These are phyloP conservation scores for Candida vartiovaarae DNA, from an alignment of 805 yeast genomes.

Conservation along the genomic window DNA sequence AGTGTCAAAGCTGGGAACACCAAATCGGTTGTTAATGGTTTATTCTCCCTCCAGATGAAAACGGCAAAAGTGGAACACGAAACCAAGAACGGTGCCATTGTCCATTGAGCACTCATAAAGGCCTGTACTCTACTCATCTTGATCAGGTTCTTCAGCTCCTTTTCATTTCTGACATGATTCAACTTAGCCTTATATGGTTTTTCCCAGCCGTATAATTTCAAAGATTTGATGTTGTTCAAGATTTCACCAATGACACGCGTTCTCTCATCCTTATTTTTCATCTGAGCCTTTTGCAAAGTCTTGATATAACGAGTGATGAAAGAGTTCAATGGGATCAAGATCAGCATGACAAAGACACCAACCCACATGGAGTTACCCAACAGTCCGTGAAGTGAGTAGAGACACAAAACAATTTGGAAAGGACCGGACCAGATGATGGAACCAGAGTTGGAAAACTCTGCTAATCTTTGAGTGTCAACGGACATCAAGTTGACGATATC, in stretches of 20 bases:
- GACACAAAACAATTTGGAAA: conserved; percentile 73
- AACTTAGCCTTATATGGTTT: conserved; percentile 69
- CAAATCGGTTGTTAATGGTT: conserved; percentile 78
- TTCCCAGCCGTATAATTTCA: conserved; percentile 96
- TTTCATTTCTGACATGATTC: conserved; percentile 77
- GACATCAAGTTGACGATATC: conserved; percentile 93
- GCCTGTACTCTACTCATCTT: conserved; percentile 71
- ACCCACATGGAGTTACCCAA: conserved; percentile 95
- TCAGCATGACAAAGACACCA: conserved; percentile 72
- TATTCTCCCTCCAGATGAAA: conserved; percentile 51
- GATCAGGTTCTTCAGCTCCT: conserved; percentile 70
- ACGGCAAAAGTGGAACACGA: conserved; percentile 84
- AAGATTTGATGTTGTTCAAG: conserved; percentile 82
- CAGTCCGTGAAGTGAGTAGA: conserved; percentile 61
- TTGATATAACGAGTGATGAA: conserved; percentile 61
- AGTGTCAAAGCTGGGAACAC: conserved; percentile 88
- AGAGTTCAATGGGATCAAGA: conserved; percentile 78
- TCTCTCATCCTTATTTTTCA: conserved; percentile 88
- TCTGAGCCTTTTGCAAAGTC: conserved; percentile 71
- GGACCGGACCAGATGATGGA: conserved; percentile 91
- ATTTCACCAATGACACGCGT: conserved; percentile 85
- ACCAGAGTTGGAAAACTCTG: conserved; percentile 72
- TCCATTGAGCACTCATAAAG: conserved; percentile 68
- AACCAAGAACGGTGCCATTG: conserved; percentile 82
- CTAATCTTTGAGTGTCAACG: conserved; percentile 85